These are phyloP conservation scores for Geotrichum carabidarum DNA, from an alignment of 1,139 yeast genomes.

Conservation along the genomic window DNA sequence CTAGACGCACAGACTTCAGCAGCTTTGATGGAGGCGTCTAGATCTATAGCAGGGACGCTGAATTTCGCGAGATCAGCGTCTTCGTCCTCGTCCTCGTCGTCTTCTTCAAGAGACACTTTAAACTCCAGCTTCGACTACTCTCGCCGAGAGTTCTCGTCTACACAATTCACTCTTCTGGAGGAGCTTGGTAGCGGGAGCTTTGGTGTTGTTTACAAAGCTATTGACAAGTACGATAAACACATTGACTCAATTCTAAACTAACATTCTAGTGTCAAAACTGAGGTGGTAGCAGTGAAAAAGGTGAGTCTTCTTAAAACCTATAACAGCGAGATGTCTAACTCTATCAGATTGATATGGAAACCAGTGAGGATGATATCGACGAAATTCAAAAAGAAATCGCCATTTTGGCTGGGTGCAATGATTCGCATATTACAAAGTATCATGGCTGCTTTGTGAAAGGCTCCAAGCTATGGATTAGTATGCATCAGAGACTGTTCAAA, in stretches of 20 bases:
- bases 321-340: not conserved
- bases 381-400: slow-evolving; percentile 79
- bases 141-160: slow-evolving; percentile 39
- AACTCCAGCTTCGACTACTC: slow-evolving; percentile 4
- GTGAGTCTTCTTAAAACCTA: slow-evolving; percentile 3
- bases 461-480: slow-evolving; percentile 75
- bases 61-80: not conserved
- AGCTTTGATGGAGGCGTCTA: not conserved
- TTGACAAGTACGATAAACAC: slow-evolving; percentile 39
- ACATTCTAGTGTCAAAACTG: slow-evolving; percentile 5
- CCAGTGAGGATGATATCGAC: slow-evolving; percentile 65
- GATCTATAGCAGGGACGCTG: not conserved
- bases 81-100: not conserved
- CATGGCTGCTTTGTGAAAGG: slow-evolving; percentile 78
- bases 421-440: slow-evolving; percentile 65
- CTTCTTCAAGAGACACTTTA: slow-evolving; percentile 1
- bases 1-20: not conserved
- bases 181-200: slow-evolving; percentile 86
- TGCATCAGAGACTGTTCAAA: slow-evolving; percentile 15
- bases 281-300: slow-evolving; percentile 28
- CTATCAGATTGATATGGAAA: slow-evolving; percentile 76
- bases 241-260: not conserved
- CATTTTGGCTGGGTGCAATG: slow-evolving; percentile 68
- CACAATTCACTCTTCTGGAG: slow-evolving; percentile 58
- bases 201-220: slow-evolving; percentile 78